phyloP scores from a whole-genome alignment of 495 filamentous ascomycete genomes.

The Daldinia decipiens region DNA sequence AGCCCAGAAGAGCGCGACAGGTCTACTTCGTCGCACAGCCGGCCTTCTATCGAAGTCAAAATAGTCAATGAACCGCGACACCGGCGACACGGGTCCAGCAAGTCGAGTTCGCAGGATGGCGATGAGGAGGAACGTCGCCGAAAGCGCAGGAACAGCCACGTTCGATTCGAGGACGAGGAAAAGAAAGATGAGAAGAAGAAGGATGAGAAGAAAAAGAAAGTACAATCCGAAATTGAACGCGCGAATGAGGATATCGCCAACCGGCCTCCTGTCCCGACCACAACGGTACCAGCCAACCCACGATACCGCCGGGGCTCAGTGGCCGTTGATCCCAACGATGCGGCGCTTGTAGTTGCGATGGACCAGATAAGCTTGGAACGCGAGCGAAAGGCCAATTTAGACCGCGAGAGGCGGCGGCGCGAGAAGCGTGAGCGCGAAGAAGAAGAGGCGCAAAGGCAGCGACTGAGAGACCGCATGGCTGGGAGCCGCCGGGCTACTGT shows the following conservation, averaged over 20 bases:
- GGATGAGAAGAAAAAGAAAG: conserved; percentile 49
- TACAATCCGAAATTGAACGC: conserved; percentile 52
- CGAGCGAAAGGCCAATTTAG: conserved; percentile 19
- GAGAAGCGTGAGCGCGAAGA: conserved; percentile 43
- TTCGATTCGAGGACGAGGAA: conserved; percentile 46
- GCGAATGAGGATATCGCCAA: conserved; percentile 46
- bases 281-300: conserved; percentile 6
- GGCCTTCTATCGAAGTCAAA: conserved; percentile 39
- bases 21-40: conserved; percentile 31
- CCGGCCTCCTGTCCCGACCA: conserved; percentile 37
- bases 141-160: conserved; percentile 33
- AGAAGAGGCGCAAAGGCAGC: conserved; percentile 40
- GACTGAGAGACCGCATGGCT: conserved; percentile 42
- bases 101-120: conserved; percentile 43
- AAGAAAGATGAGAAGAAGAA: conserved; percentile 49
- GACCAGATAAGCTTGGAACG: conserved; percentile 40
- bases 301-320: conserved; percentile 48
- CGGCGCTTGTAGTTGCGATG: conserved; percentile 25
- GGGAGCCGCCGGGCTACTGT: conserved; percentile 19
- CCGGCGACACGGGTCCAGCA: conserved; percentile 42
- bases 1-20: conserved; percentile 34
- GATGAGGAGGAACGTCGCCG: conserved; percentile 42
- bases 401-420: conserved; percentile 30
- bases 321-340: conserved; percentile 24
- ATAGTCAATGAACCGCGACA: conserved; percentile 42